Evolutionary conservation across 2,329 filamentous ascomycete genomes (phyloP), one percentile per base, ranked within the genome.

Genomic region (Cyclaneusma minus): DNA sequence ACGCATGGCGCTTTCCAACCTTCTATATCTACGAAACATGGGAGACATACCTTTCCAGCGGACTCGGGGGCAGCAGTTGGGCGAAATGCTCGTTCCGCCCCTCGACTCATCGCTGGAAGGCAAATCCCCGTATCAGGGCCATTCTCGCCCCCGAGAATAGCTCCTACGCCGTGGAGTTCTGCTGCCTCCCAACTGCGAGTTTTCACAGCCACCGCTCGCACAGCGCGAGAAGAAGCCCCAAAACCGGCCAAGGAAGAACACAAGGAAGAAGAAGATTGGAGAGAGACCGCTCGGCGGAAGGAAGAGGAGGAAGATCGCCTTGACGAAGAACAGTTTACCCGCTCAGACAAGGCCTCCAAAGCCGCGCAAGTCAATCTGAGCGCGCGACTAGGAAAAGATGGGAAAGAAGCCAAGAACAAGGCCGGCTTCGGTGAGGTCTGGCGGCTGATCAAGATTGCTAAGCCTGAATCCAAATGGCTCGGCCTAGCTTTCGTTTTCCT

Each of bases 341-440:
- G 69, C 40, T 85, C 81, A 31, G 87, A 92, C 48, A 87, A 77
- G 51, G 89, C 85, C 17, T 68, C 75, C 8, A 74, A 83, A 43
- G 89, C 85, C 7, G 79, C 85, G 3, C 78, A 95, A 45, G 64
- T 98, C 40, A 92, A 98, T 48, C 59, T 95, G 41, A 75, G 76
- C 35, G 89, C 89, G 9, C 81, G 80, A 37, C 59, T 98, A 38
- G 83, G 80, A 23, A 93, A 85, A 47, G 82, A 91, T 37, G 77
- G 80, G 12, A 72, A 71, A 40, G 48, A 54, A 15, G 35, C 35
- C 5, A 48, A 56, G 22, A 56, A 58, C 34, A 61, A 56, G 33
- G 70, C 78, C 13, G 77, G 79, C 7, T 58, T 73, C 35, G 58
- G 58, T 8, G 89, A 98, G 53, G 71, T 95, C 39, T 80, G 74